Base-by-base conservation (phyloP, 371 early-diverging fungal species). In the Circinella minor region DNA sequence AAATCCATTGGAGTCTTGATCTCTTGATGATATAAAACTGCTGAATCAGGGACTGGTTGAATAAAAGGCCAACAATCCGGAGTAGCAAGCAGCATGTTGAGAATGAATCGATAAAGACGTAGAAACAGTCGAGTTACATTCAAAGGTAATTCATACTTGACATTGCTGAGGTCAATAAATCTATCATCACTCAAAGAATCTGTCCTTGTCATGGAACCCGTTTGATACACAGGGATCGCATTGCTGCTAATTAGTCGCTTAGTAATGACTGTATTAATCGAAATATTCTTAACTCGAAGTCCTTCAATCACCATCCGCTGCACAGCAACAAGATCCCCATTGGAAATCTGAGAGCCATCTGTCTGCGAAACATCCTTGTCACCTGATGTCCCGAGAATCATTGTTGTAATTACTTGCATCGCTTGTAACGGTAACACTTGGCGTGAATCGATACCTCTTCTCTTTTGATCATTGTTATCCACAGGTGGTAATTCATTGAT, bases 31-130 rank as follows among this genome's bases (percentile, higher is more conserved):
- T 84, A 81, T 5, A 78, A 49, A 59, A 76, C 68, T 1, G 80
- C 77, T 0, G 79, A 69, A 10, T 63, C 72, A 10, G 81, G 84
- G 14, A 80, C 79, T 36, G 84, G 82, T 49, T 76, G 77, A n/a
- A 81, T 76, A 65, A 84, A 84, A 0, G 81, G 83, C 79, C 81
- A 80, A 55, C 83, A 80, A 46, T 83, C 79, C 0, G 83, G 83
- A 20, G 83, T 80, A 3, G 81, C 76, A 13, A 83, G 65, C 8
- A 83, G 60, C 74, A 78, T 80, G 65, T 80, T 80, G 68, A 83
- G 73, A 48, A 83, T 79, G 46, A 76, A 83, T 36, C 83, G 79
- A 63, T 83, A 83, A 0, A 83, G 69, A 4, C 83, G 77, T 14
- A 83, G 66, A 18, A 83, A 83, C 0, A 83, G 65, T 4, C 83